phyloP scores from a whole-genome alignment of 1,284 basidiomycete genomes.

The Xerocomus amazonicus region DNA sequence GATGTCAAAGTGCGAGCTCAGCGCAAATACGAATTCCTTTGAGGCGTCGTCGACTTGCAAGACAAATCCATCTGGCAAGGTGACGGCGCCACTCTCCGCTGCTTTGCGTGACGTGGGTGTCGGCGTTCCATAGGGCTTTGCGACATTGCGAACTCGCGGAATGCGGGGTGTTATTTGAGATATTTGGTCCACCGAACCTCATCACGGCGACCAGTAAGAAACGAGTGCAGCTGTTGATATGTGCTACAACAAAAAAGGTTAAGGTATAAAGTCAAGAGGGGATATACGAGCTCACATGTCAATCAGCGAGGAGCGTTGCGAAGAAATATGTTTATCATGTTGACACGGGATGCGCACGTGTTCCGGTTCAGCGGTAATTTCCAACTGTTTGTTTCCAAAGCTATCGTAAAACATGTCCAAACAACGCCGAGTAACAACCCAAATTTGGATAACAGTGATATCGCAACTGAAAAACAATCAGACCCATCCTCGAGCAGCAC shows the following conservation, averaged over 20 bases:
- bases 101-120: slow-evolving; percentile 62
- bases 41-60: slow-evolving; percentile 62
- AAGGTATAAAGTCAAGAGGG: background rate
- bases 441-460: slow-evolving; percentile 53
- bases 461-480: slow-evolving; percentile 38
- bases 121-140: slow-evolving; percentile 63
- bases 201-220: slow-evolving; percentile 56
- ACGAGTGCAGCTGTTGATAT: slow-evolving; percentile 60
- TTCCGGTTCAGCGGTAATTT: slow-evolving; percentile 29
- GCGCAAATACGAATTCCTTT: slow-evolving; percentile 64
- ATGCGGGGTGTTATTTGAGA: slow-evolving; percentile 55
- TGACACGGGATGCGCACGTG: slow-evolving; percentile 6
- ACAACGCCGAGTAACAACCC: slow-evolving; percentile 5
- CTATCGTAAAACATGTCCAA: slow-evolving; percentile 23
- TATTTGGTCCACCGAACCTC: slow-evolving; percentile 52
- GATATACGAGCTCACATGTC: slow-evolving; percentile 40
- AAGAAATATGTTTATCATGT: slow-evolving; percentile 45
- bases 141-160: slow-evolving; percentile 50
- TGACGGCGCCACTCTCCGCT: slow-evolving; percentile 62
- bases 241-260: slow-evolving; percentile 42
- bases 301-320: slow-evolving; percentile 46
- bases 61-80: slow-evolving; percentile 60
- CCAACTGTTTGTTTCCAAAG: slow-evolving; percentile 23
- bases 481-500: slow-evolving; percentile 68
- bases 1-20: slow-evolving; percentile 69